Percentiles rank a stretch among this genome's conserved stretches.
Evolutionary conservation across 2,329 filamentous ascomycete species (phyloP).

Genomic region (Capronia coronata): DNA sequence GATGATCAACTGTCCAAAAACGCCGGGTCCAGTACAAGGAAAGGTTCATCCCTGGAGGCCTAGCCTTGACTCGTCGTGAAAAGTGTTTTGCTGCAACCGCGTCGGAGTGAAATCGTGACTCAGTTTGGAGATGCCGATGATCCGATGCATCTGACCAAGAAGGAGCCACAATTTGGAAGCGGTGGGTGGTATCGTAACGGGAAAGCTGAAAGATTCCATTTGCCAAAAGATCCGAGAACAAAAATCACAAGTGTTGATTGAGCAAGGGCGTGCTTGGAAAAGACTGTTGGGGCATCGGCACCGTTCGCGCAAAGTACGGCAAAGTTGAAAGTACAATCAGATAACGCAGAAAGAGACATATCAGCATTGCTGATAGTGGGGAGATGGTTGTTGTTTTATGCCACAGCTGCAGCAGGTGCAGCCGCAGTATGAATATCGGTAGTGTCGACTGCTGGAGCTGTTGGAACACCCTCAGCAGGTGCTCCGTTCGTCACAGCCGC

Average conservation of each 20-base stretch:
- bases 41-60: conserved; percentile 6
- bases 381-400: conserved; percentile 9
- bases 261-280: conserved; percentile 5
- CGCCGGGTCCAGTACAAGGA: background rate
- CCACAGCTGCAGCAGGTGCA: conserved; percentile 22
- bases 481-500: conserved; percentile 16
- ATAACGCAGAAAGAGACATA: conserved; percentile 4
- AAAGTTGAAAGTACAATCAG: conserved; percentile 3
- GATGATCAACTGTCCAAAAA: conserved; percentile 3
- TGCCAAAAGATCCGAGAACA: conserved; percentile 1
- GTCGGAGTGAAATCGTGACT: conserved; percentile 14
- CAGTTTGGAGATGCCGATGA: conserved; percentile 10
- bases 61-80: conserved; percentile 15
- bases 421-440: conserved; percentile 19
- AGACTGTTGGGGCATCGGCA: conserved; percentile 7
- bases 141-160: conserved; percentile 12
- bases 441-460: conserved; percentile 20
- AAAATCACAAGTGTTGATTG: conserved; percentile 1
- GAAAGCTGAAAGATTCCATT: conserved; percentile 3
- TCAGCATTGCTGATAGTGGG: background rate
- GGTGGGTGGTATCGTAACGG: conserved; percentile 11
- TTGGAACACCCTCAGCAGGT: conserved; percentile 20
- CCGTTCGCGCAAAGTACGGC: conserved; percentile 2
- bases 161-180: conserved; percentile 9
- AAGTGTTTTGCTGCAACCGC: conserved; percentile 7